Evolutionary conservation across 495 filamentous ascomycete genomes (phyloP), one percentile per base, ranked within the genome.

Genomic region (Xylaria longipes): DNA sequence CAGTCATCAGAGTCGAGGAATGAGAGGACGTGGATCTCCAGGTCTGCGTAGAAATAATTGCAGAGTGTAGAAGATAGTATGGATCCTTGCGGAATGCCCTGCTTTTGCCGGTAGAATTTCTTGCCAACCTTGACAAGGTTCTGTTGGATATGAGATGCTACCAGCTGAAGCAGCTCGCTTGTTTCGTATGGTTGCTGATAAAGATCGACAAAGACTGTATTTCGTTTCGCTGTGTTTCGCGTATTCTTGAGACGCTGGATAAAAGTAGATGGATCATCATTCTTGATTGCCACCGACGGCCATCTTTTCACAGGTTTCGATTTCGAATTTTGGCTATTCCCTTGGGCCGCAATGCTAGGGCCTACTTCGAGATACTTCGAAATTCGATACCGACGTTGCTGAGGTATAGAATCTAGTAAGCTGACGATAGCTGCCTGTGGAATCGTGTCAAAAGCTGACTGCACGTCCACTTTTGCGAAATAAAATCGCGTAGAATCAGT

Each of bases 401-500:
- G 86, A 22, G 92, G 84, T 25, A 97, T 83, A 2, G 82, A 80
- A 22, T 88, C 80, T 58, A 97, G 86, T 20, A 98, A 79, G 29
- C 78, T 72, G 63, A 98, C 74, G n/a, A 98, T 82, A 5, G 85
- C 85, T 46, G 85, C 75, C 75, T 98, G 97, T 0, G 96, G 96
- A 58, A 99, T 97, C 0, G 93, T 97, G 78, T 99, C 96, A 78
- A 97, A 99, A 66, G 96, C 97, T 11, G 94, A 88, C 78, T 94
- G 86, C 35, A 98, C 94, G 79, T 99, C 96, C 17, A 97, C 83
- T 79, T 98, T 99, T 50, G 91, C 94, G 75, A 98, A 97, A 78
- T 91, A 97, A 48, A 84, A 64, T 12, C 65, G 66, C 64, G 71
- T 57, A 57, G 77, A 56, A 64, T 71, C n/a, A n/a, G n/a, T 62